These are phyloP conservation scores for Ascochyta pisi DNA, from an alignment of 2,329 filamentous ascomycete genomes.

Conservation along the genomic window DNA sequence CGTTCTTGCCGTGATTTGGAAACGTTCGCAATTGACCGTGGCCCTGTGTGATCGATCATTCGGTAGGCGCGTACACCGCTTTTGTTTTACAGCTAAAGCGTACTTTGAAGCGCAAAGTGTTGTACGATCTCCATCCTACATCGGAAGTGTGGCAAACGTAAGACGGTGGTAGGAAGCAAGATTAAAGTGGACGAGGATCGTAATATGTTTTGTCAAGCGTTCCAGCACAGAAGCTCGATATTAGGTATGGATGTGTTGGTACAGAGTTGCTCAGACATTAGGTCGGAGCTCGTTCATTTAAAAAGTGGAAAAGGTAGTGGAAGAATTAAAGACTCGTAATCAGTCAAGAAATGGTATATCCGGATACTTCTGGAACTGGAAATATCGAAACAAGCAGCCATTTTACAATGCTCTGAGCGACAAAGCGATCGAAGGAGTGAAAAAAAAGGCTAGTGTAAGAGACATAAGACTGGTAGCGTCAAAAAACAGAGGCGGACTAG, in stretches of 20 bases:
- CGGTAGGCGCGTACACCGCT: not conserved
- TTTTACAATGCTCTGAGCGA: not conserved
- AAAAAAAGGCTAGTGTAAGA: conserved; percentile 15
- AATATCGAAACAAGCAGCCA: conserved; percentile 1
- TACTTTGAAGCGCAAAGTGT: not conserved
- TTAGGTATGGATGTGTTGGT: conserved; percentile 26
- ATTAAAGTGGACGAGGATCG: not conserved
- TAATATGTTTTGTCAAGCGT: conserved; percentile 2
- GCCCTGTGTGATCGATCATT: not conserved
- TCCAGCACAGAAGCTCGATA: not conserved
- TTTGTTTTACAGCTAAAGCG: not conserved
- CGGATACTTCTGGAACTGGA: not conserved
- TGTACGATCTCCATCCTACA: not conserved
- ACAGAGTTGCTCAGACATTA: conserved; percentile 24
- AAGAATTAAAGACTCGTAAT: conserved; percentile 7
- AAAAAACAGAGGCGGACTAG: conserved; percentile 27
- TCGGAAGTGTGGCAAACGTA: not conserved
- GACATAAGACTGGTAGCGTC: conserved; percentile 11
- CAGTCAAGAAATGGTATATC: conserved; percentile 24
- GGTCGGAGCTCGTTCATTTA: conserved; percentile 31
- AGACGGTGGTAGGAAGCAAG: not conserved
- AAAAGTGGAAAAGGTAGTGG: conserved; percentile 17
- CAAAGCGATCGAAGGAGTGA: not conserved
- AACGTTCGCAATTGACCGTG: not conserved
- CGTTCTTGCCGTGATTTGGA: not conserved